Percentiles rank a stretch among this genome's conserved stretches.
Conservation (phyloP, 2,329 filamentous ascomycete genomes). For the Sporothrix inflata region DNA sequence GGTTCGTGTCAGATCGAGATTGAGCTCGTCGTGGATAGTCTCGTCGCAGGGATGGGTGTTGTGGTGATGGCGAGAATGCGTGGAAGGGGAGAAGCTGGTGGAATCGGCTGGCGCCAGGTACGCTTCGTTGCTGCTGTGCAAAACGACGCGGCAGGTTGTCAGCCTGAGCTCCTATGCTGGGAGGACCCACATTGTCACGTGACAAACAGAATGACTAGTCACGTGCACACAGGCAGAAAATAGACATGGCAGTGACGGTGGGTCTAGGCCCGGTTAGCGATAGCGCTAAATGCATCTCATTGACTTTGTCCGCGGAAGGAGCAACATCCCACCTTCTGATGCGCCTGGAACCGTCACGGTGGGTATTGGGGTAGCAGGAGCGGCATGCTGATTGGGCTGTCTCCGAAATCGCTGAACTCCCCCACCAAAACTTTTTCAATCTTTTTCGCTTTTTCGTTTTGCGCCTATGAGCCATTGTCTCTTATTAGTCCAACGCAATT, state of each 20-base stretch:
- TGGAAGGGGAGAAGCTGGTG: conserved; percentile 25
- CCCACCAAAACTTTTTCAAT: conserved; percentile 25
- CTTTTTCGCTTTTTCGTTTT: not conserved
- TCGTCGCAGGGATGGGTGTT: conserved; percentile 13
- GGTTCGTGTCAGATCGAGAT: not conserved
- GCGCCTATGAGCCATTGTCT: not conserved
- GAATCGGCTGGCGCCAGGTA: conserved; percentile 20
- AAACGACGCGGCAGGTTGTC: conserved; percentile 31
- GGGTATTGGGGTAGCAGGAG: conserved; percentile 12
- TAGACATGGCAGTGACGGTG: not conserved
- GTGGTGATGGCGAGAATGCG: conserved; percentile 22
- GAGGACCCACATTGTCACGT: not conserved
- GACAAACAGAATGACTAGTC: not conserved
- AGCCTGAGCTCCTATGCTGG: conserved; percentile 21
- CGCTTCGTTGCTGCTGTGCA: conserved; percentile 7
- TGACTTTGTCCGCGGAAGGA: not conserved
- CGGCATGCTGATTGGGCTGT: conserved; percentile 21
- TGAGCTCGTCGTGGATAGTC: not conserved
- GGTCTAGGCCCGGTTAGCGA: not conserved
- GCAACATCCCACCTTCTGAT: conserved; percentile 7
- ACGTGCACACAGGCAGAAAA: not conserved
- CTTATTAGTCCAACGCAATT: conserved; percentile 27
- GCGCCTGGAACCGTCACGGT: conserved; percentile 13
- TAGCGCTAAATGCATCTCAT: not conserved
- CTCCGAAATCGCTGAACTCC: conserved; percentile 25